Base-by-base conservation (phyloP, 2,329 filamentous ascomycete species). In the Helminthosporium solani region DNA sequence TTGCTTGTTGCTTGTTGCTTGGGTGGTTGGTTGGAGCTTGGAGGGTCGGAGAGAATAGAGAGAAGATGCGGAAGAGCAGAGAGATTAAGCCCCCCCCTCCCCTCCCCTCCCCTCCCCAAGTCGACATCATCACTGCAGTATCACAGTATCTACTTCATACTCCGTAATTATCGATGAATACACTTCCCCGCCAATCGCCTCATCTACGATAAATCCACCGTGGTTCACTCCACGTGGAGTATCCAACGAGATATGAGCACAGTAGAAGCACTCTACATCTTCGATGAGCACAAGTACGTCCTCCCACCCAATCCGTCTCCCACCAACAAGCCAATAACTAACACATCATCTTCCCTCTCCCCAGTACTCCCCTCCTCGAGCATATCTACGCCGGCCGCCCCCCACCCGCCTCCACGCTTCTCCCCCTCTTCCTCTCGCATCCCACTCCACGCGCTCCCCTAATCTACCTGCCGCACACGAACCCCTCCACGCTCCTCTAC, bases 261-360 rank as follows among this genome's bases (percentile, higher is more conserved):
- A 67, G 88, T 99, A 67, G 92, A 97, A 78, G 94, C 92, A 68
- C 79, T 99, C 65, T 92, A 97, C 77, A 90, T 99, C 70, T 96
- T 88, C 73, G 91, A 97, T 81, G 91, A 96, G 77, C 84, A 91
- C 74, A 90, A 91, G 91, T 95, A 76, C 38, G 38, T n/a, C 14
- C n/a, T 21, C 11, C 9, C n/a, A 31, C 20, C 35, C 18, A 33
- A 25, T 18, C 25, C 7, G 21, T n/a, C n/a, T n/a, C n/a, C n/a
- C 37, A 7, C 23, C 11, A 38, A 6, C 15, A n/a, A 21, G n/a
- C 12, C 3, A 11, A 9, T 27, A 38, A 34, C 59, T 60, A 34
- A 60, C 51, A n/a, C n/a, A n/a, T n/a, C n/a, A n/a, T n/a, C n/a
- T n/a, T n/a, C n/a, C n/a, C n/a, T n/a, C n/a, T n/a, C n/a, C n/a